Percentiles rank a stretch among this genome's conserved stretches.
phyloP scores from a whole-genome alignment of 1,284 basidiomycete genomes.

The Tilletia caries region DNA sequence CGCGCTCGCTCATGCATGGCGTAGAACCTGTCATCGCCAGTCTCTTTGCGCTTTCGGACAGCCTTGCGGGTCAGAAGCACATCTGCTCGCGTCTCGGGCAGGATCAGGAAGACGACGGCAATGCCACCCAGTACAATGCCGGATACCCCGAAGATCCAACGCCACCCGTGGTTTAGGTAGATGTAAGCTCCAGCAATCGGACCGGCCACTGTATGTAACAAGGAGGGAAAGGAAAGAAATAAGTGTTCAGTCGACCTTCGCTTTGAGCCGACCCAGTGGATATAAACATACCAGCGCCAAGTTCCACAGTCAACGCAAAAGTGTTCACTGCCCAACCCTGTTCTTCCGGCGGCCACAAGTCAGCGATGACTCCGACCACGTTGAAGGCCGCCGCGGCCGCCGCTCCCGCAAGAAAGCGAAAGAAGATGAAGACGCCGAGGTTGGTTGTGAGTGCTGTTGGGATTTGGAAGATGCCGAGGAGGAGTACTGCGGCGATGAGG shows the following conservation, averaged over 20 bases:
- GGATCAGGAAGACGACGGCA: conserved; percentile 25
- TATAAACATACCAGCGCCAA: conserved; percentile 24
- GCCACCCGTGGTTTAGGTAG: conserved; percentile 28
- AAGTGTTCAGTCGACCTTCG: background rate
- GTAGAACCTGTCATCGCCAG: conserved; percentile 50
- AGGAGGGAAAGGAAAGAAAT: background rate
- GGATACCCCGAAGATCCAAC: conserved; percentile 40
- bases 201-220: conserved; percentile 14
- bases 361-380: conserved; percentile 36
- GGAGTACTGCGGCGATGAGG: conserved; percentile 14
- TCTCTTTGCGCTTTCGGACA: conserved; percentile 45
- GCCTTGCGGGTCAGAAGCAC: conserved; percentile 53
- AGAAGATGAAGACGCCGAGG: conserved; percentile 29
- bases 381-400: conserved; percentile 41
- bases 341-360: conserved; percentile 36
- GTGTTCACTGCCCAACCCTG: conserved; percentile 42
- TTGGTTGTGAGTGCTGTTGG: conserved; percentile 31
- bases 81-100: conserved; percentile 43
- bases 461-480: conserved; percentile 16
- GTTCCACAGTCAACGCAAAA: conserved; percentile 36
- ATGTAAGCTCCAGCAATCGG: conserved; percentile 35
- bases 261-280: no score
- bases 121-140: conserved; percentile 35
- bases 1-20: conserved; percentile 52
- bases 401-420: conserved; percentile 39